Evolutionary conservation across 495 filamentous ascomycete genomes (phyloP), one percentile per base, ranked within the genome.

Genomic region (Pyrenula aspistea): DNA sequence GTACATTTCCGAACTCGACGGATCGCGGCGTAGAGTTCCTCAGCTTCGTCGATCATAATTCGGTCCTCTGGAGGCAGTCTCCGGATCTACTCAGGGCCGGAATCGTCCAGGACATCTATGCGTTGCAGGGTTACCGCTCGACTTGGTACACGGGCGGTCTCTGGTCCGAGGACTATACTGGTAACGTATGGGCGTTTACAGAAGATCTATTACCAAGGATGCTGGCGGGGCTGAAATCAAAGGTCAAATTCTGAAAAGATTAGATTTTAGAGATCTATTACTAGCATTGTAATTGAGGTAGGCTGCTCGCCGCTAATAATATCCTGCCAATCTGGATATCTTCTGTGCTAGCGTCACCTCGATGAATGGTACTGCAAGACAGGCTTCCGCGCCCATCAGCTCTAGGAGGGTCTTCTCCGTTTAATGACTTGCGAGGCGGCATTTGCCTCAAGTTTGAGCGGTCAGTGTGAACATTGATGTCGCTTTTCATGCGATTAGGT

Each of bases 131-230:
- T 22, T 57, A 65, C 42, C 61, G 65, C 22, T 63, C 58, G 15
- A 75, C 72, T 12, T 75, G 68, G 65, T 77, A 69, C 59, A 73
- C 72, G 1, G 71, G 72, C 19, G 66, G 65, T 24, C 65, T 71
- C 11, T 73, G 69, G 53, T 62, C 62, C 2, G 67, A 63, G 20
- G 69, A 77, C 52, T 72, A 73, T 56, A 66, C 71, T 55, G 59
- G 66, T 1, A 58, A 67, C 24, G 49, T 76, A 20, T 75, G 73
- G 71, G 56, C 70, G 24, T 78, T 71, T 62, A 62, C 65, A 54
- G 62, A 67, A 31, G 57, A 56, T 49, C 57, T 67, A 12, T 49
- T 69, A 12, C 65, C 67, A 1, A 62, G 62, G 23, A 57, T 65
- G 22, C 55, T 67, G 0, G 36, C 61, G 25, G 59, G 58, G 25